phyloP scores from a whole-genome alignment of 2,329 filamentous ascomycete species.

The Pseudophaeomoniella oleicola region DNA sequence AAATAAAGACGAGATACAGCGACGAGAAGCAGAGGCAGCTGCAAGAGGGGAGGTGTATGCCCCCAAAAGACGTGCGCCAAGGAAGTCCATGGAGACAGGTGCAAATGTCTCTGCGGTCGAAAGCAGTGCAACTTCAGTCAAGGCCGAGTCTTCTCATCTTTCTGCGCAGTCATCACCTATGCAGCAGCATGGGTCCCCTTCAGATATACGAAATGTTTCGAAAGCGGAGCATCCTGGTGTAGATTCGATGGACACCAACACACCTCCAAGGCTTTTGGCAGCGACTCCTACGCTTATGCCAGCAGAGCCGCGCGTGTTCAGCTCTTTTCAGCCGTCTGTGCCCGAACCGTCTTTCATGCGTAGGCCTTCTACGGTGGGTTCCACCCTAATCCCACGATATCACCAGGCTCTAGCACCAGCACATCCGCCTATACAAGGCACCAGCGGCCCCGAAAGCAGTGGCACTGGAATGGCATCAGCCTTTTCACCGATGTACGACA shows the following conservation, averaged over 20 bases:
- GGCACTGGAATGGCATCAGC: not conserved
- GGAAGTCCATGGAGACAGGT: not conserved
- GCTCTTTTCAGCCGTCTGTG: not conserved
- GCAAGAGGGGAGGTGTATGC: conserved; percentile 9
- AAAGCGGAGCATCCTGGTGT: not conserved
- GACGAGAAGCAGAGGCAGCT: conserved; percentile 7
- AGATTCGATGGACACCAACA: not conserved
- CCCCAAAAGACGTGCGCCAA: conserved; percentile 1
- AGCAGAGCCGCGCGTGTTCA: not conserved
- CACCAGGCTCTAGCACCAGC: not conserved
- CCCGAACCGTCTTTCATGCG: not conserved
- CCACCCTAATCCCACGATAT: not conserved
- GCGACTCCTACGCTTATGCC: not conserved
- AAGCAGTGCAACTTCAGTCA: not conserved
- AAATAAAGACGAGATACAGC: conserved; percentile 9
- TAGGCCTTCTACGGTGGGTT: not conserved
- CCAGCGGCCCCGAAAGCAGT: not conserved
- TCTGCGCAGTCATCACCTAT: not conserved
- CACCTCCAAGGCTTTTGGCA: not conserved
- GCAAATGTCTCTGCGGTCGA: not conserved
- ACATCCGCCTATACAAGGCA: not conserved
- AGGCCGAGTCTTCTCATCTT: not conserved
- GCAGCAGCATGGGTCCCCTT: not conserved
- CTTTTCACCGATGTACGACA: not conserved
- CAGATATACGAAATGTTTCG: not conserved